Base-by-base conservation (phyloP, 2,329 filamentous ascomycete species). In the Cladosporium halotolerans region DNA sequence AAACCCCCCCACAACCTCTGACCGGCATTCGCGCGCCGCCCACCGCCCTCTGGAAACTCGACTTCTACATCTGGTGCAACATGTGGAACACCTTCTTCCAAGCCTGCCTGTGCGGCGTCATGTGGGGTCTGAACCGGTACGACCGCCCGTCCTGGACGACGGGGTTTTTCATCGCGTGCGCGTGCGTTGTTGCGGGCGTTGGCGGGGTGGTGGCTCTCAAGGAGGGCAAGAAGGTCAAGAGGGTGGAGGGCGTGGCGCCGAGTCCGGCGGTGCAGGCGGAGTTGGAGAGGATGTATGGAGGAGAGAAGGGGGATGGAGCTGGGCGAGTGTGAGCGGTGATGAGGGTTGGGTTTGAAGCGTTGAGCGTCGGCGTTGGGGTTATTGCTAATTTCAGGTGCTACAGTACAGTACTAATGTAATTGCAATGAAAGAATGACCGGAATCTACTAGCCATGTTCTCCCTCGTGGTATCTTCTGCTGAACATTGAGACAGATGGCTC, bases 1-100 rank as follows among this genome's bases (percentile, higher is more conserved):
- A 81, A 58, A 84, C 82, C 5, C 77, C 88, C 1, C 76, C 83
- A 45, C 71, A 81, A 1, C 88, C 88, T 1, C 74, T 87, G n/a
- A 92, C 88, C 0, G 87, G 85, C 9, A 68, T 80, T 13, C 81
- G 86, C 4, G 87, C 88, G 0, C 79, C 80, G 3, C 78, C 85
- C 2, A 89, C 87, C 0, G 70, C 71, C 18, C 59, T 79, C 9
- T 92, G 88, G 87, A 91, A 88, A 69, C 73, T 95, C 64, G 88
- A 93, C 60, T 82, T 86, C 53, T 82, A 92, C 33, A 76, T 95
- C 34, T 91, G 85, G 85, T 78, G 84, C 61, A 90, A 89, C 71
- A 78, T 89, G 3, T 77, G 76, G 73, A 95, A 95, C 64, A 93
- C 89, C 0, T 78, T 91, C 52, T 77, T 93, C 42, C 90, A 95